phyloP scores from a whole-genome alignment of 345 rosid genomes.

The Eucalyptus curtisii region DNA sequence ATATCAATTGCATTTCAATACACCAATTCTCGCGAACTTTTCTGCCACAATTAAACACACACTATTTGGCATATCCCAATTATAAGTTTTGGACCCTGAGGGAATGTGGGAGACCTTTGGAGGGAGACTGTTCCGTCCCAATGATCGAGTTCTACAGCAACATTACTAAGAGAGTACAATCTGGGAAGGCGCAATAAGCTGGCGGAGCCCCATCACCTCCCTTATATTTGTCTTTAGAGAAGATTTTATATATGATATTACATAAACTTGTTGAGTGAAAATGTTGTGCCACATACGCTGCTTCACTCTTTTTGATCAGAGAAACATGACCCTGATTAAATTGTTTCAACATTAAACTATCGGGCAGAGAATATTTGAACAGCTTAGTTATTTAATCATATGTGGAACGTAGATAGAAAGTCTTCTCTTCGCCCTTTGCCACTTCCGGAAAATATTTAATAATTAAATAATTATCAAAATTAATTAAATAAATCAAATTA shows the following conservation, averaged over 20 bases:
- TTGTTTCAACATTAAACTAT: neutral
- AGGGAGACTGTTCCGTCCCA: too few species aligned
- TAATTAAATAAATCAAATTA: too few species aligned
- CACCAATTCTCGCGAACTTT: too few species aligned
- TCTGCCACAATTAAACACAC: too few species aligned
- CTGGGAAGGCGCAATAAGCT: neutral
- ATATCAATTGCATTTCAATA: too few species aligned
- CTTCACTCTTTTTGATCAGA: too few species aligned
- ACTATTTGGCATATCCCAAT: too few species aligned
- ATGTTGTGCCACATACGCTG: neutral
- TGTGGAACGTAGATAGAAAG: neutral
- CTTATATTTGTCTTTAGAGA: neutral
- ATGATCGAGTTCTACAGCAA: neutral
- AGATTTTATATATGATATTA: neutral
- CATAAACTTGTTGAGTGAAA: neutral
- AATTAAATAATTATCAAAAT: too few species aligned
- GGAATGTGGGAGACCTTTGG: too few species aligned
- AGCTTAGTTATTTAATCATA: neutral
- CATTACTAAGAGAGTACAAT: too few species aligned
- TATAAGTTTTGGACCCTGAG: too few species aligned
- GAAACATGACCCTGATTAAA: neutral
- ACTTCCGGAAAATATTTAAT: neutral
- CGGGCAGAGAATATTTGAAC: neutral
- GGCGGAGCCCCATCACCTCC: neutral
- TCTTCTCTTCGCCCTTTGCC: neutral